A percentile compares a stretch with the other conserved stretches of the same genome.
phyloP scores from a whole-genome alignment of 305 asterid species.

The Fraxinus baroniana region DNA sequence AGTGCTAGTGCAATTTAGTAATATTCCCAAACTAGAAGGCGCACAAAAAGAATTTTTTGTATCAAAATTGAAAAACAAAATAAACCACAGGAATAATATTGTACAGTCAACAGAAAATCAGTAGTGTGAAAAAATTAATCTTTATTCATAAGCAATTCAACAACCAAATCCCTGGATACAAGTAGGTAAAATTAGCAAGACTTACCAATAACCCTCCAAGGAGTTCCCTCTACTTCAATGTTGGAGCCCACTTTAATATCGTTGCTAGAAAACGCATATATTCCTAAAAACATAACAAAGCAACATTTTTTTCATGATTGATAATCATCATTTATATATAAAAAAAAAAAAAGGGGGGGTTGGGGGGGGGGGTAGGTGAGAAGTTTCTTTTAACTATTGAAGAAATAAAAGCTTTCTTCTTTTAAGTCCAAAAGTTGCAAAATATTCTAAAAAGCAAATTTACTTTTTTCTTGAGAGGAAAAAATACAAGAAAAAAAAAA shows the following conservation, averaged over 20 bases:
- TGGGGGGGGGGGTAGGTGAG: too few species aligned
- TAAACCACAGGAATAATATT: not conserved
- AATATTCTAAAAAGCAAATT: not conserved
- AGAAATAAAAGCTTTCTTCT: not conserved
- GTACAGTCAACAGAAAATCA: not conserved
- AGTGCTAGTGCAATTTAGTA: not conserved
- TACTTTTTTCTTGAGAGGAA: not conserved
- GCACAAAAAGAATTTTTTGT: not conserved
- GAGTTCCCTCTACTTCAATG: slow-evolving; percentile 89
- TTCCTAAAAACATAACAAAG: slow-evolving; percentile 36
- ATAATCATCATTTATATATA: not conserved
- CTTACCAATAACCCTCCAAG: slow-evolving; percentile 89
- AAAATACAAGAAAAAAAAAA: not conserved
- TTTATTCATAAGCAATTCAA: not conserved
- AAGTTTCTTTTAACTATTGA: too few species aligned
- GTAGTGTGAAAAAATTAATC: not conserved
- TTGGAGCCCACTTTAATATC: slow-evolving; percentile 88
- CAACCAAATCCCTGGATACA: not conserved
- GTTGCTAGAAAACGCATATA: slow-evolving; percentile 76
- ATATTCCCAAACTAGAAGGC: not conserved
- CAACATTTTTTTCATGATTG: not conserved
- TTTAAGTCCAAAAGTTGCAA: not conserved
- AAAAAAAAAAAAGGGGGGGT: too few species aligned
- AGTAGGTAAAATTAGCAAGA: slow-evolving; percentile 2
- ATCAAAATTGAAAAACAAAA: not conserved